A percentile compares a stretch with the other conserved stretches of the same genome.
phyloP scores from a whole-genome alignment of 177 flowering plant genomes.

The Vitis hybrid region DNA sequence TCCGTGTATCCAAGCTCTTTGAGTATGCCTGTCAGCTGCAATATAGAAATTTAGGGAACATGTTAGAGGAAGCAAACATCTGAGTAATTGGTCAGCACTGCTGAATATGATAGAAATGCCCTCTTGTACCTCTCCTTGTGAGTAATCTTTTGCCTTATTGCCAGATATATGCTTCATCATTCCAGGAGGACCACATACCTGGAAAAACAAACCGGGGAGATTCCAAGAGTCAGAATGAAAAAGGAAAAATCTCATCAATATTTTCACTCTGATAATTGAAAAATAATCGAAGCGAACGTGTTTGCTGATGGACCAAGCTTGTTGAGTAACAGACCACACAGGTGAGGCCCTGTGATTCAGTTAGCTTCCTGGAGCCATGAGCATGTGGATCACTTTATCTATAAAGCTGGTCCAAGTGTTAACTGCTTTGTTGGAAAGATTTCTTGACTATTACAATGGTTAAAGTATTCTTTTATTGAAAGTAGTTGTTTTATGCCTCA shows the following conservation, averaged over 20 bases:
- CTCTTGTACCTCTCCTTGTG: constrained; percentile 87
- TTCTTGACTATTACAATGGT: too few relatives aligned
- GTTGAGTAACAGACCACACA: too few relatives aligned
- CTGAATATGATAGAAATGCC: background rate
- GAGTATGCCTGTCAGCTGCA: constrained; percentile 83
- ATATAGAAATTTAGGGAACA: background rate
- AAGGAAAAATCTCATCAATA: background rate
- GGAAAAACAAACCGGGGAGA: constrained; percentile 8
- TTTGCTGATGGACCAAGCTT: too few relatives aligned
- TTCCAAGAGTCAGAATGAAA: background rate
- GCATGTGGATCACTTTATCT: too few relatives aligned
- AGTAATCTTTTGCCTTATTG: constrained; percentile 66
- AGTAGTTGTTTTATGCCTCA: too few relatives aligned
- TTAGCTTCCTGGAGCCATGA: too few relatives aligned
- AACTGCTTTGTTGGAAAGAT: too few relatives aligned
- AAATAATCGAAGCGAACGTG: too few relatives aligned
- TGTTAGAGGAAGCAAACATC: background rate
- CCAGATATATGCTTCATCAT: constrained; percentile 97
- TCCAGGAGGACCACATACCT: constrained; percentile 99
- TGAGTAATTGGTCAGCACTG: background rate
- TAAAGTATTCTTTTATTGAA: too few relatives aligned
- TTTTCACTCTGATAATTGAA: background rate
- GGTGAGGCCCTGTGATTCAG: too few relatives aligned
- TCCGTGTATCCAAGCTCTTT: constrained; percentile 87
- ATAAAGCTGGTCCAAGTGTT: too few relatives aligned